Evolutionary conservation across 768 basidiomycete species (phyloP), one percentile per base, ranked within the genome.

Genomic region (Lactarius indigo): DNA sequence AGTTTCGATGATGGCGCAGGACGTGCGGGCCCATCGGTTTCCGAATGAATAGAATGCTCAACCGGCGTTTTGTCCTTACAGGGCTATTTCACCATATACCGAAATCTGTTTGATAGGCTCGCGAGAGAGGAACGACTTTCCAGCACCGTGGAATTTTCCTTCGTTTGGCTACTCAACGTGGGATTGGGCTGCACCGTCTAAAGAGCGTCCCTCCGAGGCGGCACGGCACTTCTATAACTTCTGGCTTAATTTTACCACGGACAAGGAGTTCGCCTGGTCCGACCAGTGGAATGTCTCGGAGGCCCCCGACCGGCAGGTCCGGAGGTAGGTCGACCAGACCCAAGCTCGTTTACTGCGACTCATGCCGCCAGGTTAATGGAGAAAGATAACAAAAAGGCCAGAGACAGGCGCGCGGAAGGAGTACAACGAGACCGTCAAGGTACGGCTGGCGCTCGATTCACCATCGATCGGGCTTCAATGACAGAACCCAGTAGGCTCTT

Each of bases 1-100:
- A 82, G 80, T 8, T 87, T 88, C 64, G 88, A 86, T 65, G 89
- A 92, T 68, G 78, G 79, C 18, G 80, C 83, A n/a, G 47, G 79
- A 86, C 69, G 88, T 91, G 74, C 39, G 83, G 44, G 1, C 37
- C 57, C 18, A 23, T 61, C 28, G 64, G 64, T 56, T 20, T 52
- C 15, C 23, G 41, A 50, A 10, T 64, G 44, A 64, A 33, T 35
- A 26, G 3, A 26, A 37, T 18, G 41, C 31, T 39, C 39, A 52
- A 62, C 59, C 61, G 57, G 35, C 65, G 59, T 60, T 39, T 39
- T 39, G 39, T 41, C 39, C 5, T 47, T 17, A 50, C 72, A 99
- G 94, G 85, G 93, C 50, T 98, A 97, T 79, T 98, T 87, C 77
- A 85, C 88, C 0, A 85, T 98, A 12, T 98, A 95, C 75, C 85